Evolutionary conservation across 2,329 filamentous ascomycete genomes (phyloP).

Genomic region (Penicillium sumatraense): DNA sequence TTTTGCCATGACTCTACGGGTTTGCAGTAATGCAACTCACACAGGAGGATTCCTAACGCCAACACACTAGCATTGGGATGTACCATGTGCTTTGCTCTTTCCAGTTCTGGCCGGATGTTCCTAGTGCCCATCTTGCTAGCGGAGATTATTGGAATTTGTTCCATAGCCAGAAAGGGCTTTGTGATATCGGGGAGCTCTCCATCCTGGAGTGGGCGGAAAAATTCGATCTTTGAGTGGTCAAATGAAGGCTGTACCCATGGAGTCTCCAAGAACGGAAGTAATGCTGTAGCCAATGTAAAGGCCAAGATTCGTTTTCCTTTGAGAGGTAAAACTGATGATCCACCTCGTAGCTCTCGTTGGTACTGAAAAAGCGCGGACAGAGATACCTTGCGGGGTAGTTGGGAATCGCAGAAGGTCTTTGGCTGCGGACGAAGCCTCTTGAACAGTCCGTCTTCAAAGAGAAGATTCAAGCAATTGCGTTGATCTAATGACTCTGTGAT

Average conservation of each 20-base stretch:
- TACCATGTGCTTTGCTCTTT: slow-evolving; percentile 31
- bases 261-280: slow-evolving; percentile 17
- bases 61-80: slow-evolving; percentile 30
- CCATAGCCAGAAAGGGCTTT: slow-evolving; percentile 16
- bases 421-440: slow-evolving; percentile 16
- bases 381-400: slow-evolving; percentile 10
- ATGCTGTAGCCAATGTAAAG: slow-evolving; percentile 13
- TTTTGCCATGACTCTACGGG: slow-evolving; percentile 28
- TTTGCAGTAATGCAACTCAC: slow-evolving; percentile 34
- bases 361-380: slow-evolving; percentile 17
- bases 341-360: slow-evolving; percentile 14
- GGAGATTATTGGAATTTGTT: slow-evolving; percentile 13
- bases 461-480: slow-evolving; percentile 15
- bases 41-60: slow-evolving; percentile 33
- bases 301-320: slow-evolving; percentile 19
- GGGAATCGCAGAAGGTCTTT: slow-evolving; percentile 11
- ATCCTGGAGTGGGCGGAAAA: slow-evolving; percentile 14
- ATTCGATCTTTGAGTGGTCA: slow-evolving; percentile 18
- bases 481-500: slow-evolving; percentile 17
- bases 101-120: slow-evolving; percentile 19
- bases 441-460: slow-evolving; percentile 14
- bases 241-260: slow-evolving; percentile 18
- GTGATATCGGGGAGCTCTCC: slow-evolving; percentile 17
- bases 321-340: slow-evolving; percentile 11
- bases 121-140: slow-evolving; percentile 12